Evolutionary conservation across 306 rosid genomes (phyloP).

Genomic region (Inga oerstediana): DNA sequence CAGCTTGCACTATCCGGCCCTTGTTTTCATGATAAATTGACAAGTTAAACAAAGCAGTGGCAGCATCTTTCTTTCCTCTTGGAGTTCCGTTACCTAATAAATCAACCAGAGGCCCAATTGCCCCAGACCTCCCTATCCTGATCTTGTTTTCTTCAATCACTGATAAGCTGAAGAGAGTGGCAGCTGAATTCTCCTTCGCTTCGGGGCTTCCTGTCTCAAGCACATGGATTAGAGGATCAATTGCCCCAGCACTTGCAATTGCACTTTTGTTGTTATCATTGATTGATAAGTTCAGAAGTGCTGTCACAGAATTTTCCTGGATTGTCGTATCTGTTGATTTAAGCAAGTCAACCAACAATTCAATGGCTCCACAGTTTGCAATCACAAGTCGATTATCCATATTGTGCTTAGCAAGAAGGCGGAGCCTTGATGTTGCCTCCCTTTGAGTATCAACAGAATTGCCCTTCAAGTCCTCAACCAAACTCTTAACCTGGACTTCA

Average conservation of each 20-base stretch:
- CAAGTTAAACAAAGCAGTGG: constrained; percentile 93
- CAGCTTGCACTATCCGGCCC: constrained; percentile 86
- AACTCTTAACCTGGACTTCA: constrained; percentile 72
- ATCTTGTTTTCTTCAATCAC: constrained; percentile 92
- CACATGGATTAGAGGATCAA: constrained; percentile 86
- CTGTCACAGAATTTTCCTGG: constrained; percentile 96
- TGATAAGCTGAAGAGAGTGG: constrained; percentile 94
- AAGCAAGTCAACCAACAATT: constrained; percentile 73
- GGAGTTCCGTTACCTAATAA: constrained; percentile 91
- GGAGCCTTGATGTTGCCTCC: constrained; percentile 74
- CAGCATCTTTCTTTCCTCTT: constrained; percentile 97
- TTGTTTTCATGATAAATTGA: constrained; percentile 89
- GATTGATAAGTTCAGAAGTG: constrained; percentile 94
- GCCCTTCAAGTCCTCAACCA: constrained; percentile 74
- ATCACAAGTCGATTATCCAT: constrained; percentile 93
- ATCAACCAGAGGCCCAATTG: constrained; percentile 86
- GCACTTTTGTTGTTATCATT: constrained; percentile 78
- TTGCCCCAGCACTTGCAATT: constrained; percentile 82
- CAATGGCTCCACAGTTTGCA: constrained; percentile 83
- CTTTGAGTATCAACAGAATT: constrained; percentile 68
- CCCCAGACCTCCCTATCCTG: constrained; percentile 91
- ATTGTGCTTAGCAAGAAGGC: constrained; percentile 82
- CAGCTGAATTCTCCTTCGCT: constrained; percentile 98
- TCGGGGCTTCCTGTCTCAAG: constrained; percentile 89
- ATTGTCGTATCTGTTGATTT: constrained; percentile 57